Percentiles rank a stretch among this genome's conserved stretches.
Evolutionary conservation across 208 protist genomes (phyloP).

Genomic region (Trichomonas vaginalis): DNA sequence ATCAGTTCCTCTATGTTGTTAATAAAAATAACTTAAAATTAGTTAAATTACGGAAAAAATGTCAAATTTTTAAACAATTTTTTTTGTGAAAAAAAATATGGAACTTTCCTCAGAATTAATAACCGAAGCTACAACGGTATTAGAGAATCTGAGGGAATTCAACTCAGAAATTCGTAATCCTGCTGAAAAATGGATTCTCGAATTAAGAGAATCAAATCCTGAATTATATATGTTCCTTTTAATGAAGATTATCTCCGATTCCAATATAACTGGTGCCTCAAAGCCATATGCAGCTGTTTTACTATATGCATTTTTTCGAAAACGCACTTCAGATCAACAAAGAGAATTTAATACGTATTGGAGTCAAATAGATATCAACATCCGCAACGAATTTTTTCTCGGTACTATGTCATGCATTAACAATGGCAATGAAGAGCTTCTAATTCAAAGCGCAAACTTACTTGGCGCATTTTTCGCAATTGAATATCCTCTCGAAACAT

Average conservation of each 20-base stretch:
- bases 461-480: not conserved
- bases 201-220: not conserved
- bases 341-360: not conserved
- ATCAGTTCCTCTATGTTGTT: no score
- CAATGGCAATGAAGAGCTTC: not conserved
- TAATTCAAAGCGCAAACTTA: not conserved
- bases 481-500: not conserved
- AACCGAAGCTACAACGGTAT: not conserved
- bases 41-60: no score
- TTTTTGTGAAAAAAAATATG: no score
- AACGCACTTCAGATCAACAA: not conserved
- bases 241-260: not conserved
- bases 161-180: not conserved
- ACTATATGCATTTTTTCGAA: not conserved
- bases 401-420: not conserved
- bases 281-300: not conserved
- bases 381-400: not conserved
- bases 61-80: no score
- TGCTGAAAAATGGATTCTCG: not conserved
- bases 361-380: not conserved
- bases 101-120: no score
- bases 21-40: no score
- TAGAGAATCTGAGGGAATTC: not conserved
- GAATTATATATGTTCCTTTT: not conserved
- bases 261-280: not conserved